A percentile compares a stretch with the other conserved stretches of the same genome.
phyloP scores from a whole-genome alignment of 352 stramenopile species.

The Pythium biforme region DNA sequence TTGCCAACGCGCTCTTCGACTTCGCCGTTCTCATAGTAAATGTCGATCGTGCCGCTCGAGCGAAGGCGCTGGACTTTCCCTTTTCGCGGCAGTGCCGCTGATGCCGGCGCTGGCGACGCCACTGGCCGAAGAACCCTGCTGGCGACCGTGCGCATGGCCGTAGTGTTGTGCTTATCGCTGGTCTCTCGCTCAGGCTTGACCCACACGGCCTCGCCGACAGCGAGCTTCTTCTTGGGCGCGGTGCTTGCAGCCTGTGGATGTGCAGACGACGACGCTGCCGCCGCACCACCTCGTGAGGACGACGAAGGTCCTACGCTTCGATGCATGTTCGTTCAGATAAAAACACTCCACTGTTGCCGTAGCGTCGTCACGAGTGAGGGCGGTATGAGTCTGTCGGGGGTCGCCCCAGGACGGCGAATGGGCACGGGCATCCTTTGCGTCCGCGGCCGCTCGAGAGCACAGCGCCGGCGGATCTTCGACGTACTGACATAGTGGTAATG shows the following conservation, averaged over 20 bases:
- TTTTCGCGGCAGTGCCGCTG: conserved; percentile 11
- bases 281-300: not conserved
- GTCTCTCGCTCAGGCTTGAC: conserved; percentile 11
- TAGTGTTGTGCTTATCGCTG: not conserved
- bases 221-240: conserved; percentile 16
- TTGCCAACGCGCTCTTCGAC: conserved; percentile 45
- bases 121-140: not conserved
- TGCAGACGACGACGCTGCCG: not conserved
- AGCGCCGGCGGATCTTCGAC: not conserved
- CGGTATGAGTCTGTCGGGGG: not conserved
- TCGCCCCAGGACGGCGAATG: not conserved
- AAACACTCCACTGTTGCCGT: not conserved
- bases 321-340: conserved; percentile 5
- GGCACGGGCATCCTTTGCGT: not conserved
- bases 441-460: not conserved
- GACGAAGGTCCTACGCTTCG: conserved; percentile 10
- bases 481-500: not conserved
- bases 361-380: not conserved
- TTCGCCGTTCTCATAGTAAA: conserved; percentile 52
- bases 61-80: conserved; percentile 46
- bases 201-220: conserved; percentile 20
- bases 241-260: not conserved
- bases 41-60: conserved; percentile 45
- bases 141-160: not conserved
- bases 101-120: not conserved